A percentile compares a stretch with the other conserved stretches of the same genome.
phyloP scores from a whole-genome alignment of 108 stramenopile species.

The Mediolabrus comicus region DNA sequence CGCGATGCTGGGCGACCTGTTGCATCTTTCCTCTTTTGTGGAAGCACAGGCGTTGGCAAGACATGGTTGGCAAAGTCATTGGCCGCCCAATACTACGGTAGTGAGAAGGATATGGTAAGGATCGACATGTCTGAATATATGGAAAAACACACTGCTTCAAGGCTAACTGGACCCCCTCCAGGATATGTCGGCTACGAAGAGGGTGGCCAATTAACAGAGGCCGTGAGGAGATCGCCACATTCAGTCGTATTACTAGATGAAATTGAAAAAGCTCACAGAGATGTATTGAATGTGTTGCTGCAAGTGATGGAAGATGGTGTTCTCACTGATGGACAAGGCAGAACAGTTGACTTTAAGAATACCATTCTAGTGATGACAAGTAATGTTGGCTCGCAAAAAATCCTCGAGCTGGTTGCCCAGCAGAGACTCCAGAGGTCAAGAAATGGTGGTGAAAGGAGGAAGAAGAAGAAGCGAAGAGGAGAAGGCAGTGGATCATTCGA shows the following conservation, averaged over 20 bases:
- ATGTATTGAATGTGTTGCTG: slow-evolving; percentile 96
- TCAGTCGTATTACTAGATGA: slow-evolving; percentile 98
- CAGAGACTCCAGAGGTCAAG: slow-evolving; percentile 23
- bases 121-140: slow-evolving; percentile 98
- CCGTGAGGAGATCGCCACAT: slow-evolving; percentile 94
- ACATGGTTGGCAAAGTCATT: slow-evolving; percentile 96
- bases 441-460: slow-evolving; percentile 7
- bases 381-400: slow-evolving; percentile 91
- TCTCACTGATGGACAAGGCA: slow-evolving; percentile 96
- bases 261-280: slow-evolving; percentile 98
- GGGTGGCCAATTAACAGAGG: slow-evolving; percentile 99
- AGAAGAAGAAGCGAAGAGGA: slow-evolving; percentile 34
- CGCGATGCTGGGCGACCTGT: slow-evolving; percentile 88
- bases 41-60: slow-evolving; percentile 93
- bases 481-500: slow-evolving; percentile 33
- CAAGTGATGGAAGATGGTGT: slow-evolving; percentile 98
- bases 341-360: slow-evolving; percentile 94
- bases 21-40: slow-evolving; percentile 90
- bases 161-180: slow-evolving; percentile 94
- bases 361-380: slow-evolving; percentile 95
- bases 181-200: slow-evolving; percentile 92
- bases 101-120: slow-evolving; percentile 90
- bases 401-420: slow-evolving; percentile 64
- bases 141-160: slow-evolving; percentile 92
- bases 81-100: slow-evolving; percentile 86